Conservation (phyloP, 129 eudicot genomes). For the Saposhnikovia divaricata region DNA sequence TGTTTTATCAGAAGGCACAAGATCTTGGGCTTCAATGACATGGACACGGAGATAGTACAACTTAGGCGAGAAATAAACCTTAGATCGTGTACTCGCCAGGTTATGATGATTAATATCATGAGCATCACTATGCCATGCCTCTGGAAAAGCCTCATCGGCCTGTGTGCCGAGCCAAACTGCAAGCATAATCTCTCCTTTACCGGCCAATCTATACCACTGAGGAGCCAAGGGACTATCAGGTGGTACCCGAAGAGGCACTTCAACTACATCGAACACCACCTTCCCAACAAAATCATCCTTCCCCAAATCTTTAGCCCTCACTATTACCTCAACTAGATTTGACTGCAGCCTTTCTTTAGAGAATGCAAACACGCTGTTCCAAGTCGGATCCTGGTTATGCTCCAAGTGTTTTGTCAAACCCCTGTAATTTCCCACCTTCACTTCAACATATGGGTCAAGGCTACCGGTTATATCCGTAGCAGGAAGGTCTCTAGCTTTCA, state of each 20-base stretch:
- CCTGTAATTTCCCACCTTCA: conserved; percentile 78
- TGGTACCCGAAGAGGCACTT: conserved; percentile 71
- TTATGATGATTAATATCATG: conserved; percentile 55
- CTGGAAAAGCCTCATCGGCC: conserved; percentile 90
- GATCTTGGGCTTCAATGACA: conserved; percentile 82
- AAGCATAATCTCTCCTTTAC: conserved; percentile 74
- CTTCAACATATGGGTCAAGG: conserved; percentile 91
- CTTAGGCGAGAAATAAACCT: conserved; percentile 82
- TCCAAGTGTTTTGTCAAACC: conserved; percentile 73
- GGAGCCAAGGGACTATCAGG: conserved; percentile 95
- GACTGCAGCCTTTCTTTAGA: conserved; percentile 79
- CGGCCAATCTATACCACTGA: conserved; percentile 70
- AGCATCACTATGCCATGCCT: conserved; percentile 96
- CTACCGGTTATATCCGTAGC: conserved; percentile 65
- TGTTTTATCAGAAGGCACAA: conserved; percentile 51
- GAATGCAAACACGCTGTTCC: conserved; percentile 80
- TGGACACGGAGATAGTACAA: conserved; percentile 66
- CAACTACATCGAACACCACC: conserved; percentile 49
- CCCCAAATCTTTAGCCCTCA: conserved; percentile 74
- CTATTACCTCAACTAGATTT: conserved; percentile 46
- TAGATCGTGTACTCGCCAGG: conserved; percentile 59
- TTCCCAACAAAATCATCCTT: conserved; percentile 83
- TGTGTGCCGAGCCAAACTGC: conserved; percentile 98
- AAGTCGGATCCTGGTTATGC: conserved; percentile 63
- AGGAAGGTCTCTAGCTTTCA: conserved; percentile 80